These are phyloP conservation scores for Chaetomium fimeti DNA, from an alignment of 495 filamentous ascomycete species.

Conservation along the genomic window DNA sequence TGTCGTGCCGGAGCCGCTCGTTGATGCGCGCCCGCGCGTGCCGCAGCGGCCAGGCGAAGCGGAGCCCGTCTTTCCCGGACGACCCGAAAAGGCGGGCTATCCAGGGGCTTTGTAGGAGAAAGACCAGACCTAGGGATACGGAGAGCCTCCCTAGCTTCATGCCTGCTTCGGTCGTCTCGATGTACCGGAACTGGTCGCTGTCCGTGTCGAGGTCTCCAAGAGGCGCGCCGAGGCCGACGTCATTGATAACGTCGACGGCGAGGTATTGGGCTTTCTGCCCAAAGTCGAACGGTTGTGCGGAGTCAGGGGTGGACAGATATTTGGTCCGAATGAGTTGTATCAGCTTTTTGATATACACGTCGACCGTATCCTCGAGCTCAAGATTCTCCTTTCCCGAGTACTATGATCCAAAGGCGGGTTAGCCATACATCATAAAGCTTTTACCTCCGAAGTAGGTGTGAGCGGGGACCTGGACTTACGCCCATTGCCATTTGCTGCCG, in stretches of 20 bases:
- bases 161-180: background rate
- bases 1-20: too few species aligned
- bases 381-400: conserved; percentile 4
- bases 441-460: background rate
- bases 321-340: conserved; percentile 4
- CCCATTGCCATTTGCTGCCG: conserved; percentile 4
- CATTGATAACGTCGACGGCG: conserved; percentile 2
- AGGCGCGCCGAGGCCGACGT: background rate
- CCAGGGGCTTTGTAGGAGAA: too few species aligned
- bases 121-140: too few species aligned
- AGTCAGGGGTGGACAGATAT: background rate
- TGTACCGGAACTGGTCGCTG: background rate
- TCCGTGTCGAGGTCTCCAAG: background rate
- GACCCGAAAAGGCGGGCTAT: too few species aligned
- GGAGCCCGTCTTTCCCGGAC: too few species aligned
- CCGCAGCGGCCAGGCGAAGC: too few species aligned
- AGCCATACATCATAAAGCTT: background rate
- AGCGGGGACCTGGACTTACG: background rate
- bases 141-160: too few species aligned
- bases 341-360: background rate
- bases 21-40: too few species aligned
- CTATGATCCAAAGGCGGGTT: background rate
- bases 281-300: background rate
- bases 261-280: background rate
- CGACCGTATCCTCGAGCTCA: background rate